These are phyloP conservation scores for Eleusine indica DNA, from an alignment of 176 grass and related monocot genomes.

Conservation along the genomic window DNA sequence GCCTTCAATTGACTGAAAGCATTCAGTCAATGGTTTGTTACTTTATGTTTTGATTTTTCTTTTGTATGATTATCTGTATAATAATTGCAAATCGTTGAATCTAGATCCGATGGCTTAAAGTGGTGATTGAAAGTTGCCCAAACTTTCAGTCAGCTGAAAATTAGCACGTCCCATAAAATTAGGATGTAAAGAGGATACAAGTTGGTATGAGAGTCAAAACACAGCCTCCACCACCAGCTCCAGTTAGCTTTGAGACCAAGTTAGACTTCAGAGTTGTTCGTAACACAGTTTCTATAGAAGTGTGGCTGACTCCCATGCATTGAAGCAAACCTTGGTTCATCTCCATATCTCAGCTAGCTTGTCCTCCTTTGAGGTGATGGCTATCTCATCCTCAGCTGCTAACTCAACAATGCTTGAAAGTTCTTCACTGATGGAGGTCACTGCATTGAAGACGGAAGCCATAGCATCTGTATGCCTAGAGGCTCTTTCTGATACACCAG, in stretches of 20 bases:
- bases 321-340: constrained; percentile 99
- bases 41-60: no score
- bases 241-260: constrained; percentile 89
- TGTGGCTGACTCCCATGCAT: constrained; percentile 87
- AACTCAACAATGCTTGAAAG: constrained; percentile 65
- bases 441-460: constrained; percentile 64
- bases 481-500: constrained; percentile 75
- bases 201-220: constrained; percentile 86
- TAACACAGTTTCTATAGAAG: constrained; percentile 77
- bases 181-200: constrained; percentile 66
- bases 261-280: constrained; percentile 66
- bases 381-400: constrained; percentile 55
- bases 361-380: constrained; percentile 72
- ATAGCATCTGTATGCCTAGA: constrained; percentile 75
- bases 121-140: no score
- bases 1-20: no score
- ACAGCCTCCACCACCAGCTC: constrained; percentile 93
- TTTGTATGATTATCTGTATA: no score
- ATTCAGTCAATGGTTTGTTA: no score
- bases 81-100: no score
- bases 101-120: no score
- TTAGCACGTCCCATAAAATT: background rate
- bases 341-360: constrained; percentile 82
- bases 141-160: no score
- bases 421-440: constrained; percentile 80